These are phyloP conservation scores for Aspergillus sclerotiicarbonarius DNA, from an alignment of 495 filamentous ascomycete genomes.

Conservation along the genomic window DNA sequence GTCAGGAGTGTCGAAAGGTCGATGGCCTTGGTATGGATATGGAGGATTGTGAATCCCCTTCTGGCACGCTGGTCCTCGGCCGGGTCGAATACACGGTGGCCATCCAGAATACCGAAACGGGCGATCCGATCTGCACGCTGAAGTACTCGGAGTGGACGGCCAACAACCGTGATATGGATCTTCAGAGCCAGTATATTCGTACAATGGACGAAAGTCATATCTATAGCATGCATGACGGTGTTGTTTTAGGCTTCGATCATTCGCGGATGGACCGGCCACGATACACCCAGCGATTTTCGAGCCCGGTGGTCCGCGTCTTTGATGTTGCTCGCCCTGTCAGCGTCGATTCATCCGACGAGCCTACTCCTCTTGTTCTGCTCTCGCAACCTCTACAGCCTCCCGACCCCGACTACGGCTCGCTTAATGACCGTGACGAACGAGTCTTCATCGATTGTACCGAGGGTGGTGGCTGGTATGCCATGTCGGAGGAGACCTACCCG, in stretches of 20 bases:
- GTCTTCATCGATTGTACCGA: conserved; percentile 88
- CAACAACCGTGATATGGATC: conserved; percentile 86
- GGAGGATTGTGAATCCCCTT: conserved; percentile 69
- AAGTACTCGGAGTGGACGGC: conserved; percentile 94
- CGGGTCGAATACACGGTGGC: conserved; percentile 83
- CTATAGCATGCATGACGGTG: conserved; percentile 83
- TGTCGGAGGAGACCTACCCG: conserved; percentile 86
- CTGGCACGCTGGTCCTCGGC: conserved; percentile 72
- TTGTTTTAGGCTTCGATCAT: conserved; percentile 76
- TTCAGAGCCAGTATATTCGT: conserved; percentile 72
- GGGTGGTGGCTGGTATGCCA: conserved; percentile 85
- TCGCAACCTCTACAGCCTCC: conserved; percentile 78
- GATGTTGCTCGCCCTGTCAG: conserved; percentile 76
- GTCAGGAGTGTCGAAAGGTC: conserved; percentile 50
- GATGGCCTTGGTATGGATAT: conserved; percentile 61
- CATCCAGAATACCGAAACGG: conserved; percentile 74
- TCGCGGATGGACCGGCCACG: conserved; percentile 51
- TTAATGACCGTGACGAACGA: conserved; percentile 57
- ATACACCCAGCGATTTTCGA: conserved; percentile 68
- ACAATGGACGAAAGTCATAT: conserved; percentile 89
- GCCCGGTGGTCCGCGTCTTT: conserved; percentile 87
- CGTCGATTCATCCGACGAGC: conserved; percentile 52
- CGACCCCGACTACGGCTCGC: conserved; percentile 52
- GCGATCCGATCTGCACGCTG: conserved; percentile 79
- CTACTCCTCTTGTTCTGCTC: conserved; percentile 68